Evolutionary conservation across 352 stramenopile genomes (phyloP).

Genomic region (Phytophthora niederhauseri): DNA sequence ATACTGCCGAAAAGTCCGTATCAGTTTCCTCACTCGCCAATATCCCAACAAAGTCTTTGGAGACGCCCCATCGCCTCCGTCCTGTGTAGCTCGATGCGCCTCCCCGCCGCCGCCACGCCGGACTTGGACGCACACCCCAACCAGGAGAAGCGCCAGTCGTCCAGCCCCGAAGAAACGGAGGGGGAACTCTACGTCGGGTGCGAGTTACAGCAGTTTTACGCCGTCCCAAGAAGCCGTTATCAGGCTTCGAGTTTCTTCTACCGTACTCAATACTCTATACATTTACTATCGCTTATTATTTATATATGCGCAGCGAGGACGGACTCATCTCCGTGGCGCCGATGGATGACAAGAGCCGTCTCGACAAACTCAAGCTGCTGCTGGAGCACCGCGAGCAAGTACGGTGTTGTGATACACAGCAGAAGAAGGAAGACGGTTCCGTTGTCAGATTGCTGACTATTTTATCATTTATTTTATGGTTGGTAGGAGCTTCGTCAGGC

Average conservation of each 20-base stretch:
- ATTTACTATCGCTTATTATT: conserved; percentile 4
- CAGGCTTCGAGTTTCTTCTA: background rate
- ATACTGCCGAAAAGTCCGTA: conserved; percentile 16
- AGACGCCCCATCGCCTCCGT: background rate
- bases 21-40: conserved; percentile 20
- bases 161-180: conserved; percentile 34
- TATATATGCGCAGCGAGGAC: conserved; percentile 49
- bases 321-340: conserved; percentile 48
- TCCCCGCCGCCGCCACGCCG: conserved; percentile 7
- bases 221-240: conserved; percentile 22
- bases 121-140: conserved; percentile 24
- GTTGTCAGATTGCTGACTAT: conserved; percentile 2
- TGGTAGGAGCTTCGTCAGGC: conserved; percentile 76
- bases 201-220: conserved; percentile 17
- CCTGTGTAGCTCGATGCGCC: conserved; percentile 23
- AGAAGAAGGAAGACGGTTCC: background rate
- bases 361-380: conserved; percentile 49
- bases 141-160: conserved; percentile 25
- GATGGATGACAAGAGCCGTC: conserved; percentile 57
- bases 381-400: conserved; percentile 58
- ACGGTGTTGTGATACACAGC: background rate
- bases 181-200: conserved; percentile 76
- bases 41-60: conserved; percentile 3
- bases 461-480: conserved; percentile 11
- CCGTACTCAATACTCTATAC: background rate